phyloP scores from a whole-genome alignment of 2,329 filamentous ascomycete genomes.

The Colletotrichum sp. region DNA sequence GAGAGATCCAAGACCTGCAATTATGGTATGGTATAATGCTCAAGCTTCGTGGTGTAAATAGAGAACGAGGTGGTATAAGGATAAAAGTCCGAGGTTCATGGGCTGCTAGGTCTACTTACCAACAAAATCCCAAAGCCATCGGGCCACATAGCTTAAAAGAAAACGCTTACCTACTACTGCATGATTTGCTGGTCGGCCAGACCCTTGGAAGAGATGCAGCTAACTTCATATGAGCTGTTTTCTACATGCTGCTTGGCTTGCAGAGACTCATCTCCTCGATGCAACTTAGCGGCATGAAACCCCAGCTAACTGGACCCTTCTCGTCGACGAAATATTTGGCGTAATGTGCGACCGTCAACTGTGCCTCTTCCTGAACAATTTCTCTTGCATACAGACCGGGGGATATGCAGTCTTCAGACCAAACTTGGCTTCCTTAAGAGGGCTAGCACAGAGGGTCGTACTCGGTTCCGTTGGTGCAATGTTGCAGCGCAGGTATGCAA shows the following conservation, averaged over 20 bases:
- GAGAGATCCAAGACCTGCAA: fast-evolving
- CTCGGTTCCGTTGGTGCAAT: not conserved
- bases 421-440: not conserved
- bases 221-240: not conserved
- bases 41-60: not conserved
- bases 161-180: too few relatives aligned
- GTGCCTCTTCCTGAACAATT: not conserved
- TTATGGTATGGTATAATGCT: too few relatives aligned
- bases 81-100: too few relatives aligned
- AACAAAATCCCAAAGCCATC: fast-evolving
- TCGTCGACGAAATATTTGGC: fast-evolving
- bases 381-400: not conserved
- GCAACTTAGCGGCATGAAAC: not conserved
- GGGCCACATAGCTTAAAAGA: too few relatives aligned
- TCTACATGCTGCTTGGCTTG: fast-evolving
- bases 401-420: not conserved
- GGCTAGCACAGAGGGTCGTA: not conserved
- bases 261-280: fast-evolving
- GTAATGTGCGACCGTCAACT: fast-evolving
- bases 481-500: not conserved
- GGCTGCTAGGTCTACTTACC: too few relatives aligned
- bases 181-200: too few relatives aligned
- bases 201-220: not conserved
- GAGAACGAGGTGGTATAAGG: too few relatives aligned
- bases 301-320: fast-evolving